A percentile compares a stretch with the other conserved stretches of the same genome.
These are phyloP conservation scores for Aquilaria yunnanensis DNA, from an alignment of 345 rosid species.

Conservation along the genomic window DNA sequence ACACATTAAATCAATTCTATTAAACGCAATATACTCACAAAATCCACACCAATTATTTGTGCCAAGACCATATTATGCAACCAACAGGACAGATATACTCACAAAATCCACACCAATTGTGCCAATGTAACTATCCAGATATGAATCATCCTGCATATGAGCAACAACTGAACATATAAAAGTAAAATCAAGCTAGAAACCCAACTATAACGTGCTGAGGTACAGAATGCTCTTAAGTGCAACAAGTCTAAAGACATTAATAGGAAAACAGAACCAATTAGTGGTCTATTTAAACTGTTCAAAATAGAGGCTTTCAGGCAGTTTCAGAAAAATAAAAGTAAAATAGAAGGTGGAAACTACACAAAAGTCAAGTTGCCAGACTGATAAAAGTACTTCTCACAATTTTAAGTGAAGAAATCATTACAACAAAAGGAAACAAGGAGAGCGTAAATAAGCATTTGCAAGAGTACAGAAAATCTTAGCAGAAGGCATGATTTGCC, in stretches of 20 bases:
- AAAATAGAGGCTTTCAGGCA: not conserved
- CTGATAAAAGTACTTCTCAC: not conserved
- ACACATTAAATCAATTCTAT: too few species aligned
- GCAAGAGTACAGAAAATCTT: conserved; percentile 28
- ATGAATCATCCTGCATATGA: conserved; percentile 73
- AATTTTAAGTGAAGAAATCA: not conserved
- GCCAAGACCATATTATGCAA: not conserved
- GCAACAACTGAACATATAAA: not conserved
- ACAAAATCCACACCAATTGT: conserved; percentile 94
- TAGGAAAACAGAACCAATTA: too few species aligned
- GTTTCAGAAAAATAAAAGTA: not conserved
- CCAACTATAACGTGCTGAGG: not conserved
- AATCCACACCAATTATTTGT: conserved; percentile 88
- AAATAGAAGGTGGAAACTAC: not conserved
- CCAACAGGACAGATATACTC: conserved; percentile 22
- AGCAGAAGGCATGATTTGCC: conserved; percentile 35
- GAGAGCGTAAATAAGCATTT: not conserved
- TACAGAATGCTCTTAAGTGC: not conserved
- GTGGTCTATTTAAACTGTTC: too few species aligned
- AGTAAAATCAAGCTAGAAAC: not conserved
- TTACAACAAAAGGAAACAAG: not conserved
- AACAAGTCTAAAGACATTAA: not conserved
- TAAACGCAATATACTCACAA: conserved; percentile 41
- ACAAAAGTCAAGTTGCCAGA: not conserved
- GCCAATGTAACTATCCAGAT: conserved; percentile 89